Evolutionary conservation across 257 asterid species (phyloP), one percentile per base, ranked within the genome.

Genomic region (Striga asiatica): DNA sequence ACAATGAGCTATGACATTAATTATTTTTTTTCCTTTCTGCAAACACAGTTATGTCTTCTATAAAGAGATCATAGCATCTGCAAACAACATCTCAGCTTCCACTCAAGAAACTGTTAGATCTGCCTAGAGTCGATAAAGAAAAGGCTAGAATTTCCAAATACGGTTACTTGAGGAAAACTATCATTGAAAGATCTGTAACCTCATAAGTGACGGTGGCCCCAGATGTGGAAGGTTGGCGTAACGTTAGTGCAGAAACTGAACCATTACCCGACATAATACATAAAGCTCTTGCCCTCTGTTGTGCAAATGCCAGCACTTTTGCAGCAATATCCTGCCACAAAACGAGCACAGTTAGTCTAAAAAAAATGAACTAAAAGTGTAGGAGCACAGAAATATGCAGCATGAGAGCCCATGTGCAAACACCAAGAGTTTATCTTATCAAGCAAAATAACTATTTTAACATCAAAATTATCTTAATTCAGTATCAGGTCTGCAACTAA

Each of bases 261-360:
- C 96, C 98, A 58, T 62, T 83, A 39, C 86, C 98, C 25, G 99
- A 84, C 72, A 92, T 66, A 50, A 92, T 64, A 74, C 99, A 92
- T 62, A 92, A 69, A 56, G 97, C 99, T 72, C 99, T 82, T 5
- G 85, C 84, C 75, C 93, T 84, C 74, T 82, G 95, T 61, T 92
- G 93, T 1, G 99, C 95, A 73, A 92, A 92, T 52, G 94, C 76
- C 71, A 88, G 66, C 72, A 92, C 67, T 71, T 82, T 92, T 31
- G 77, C 88, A 2, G 99, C 97, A 64, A 88, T 66, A 50, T 92
- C 99, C 99, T 91, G 84, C 60, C 46, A 57, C 25, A 16, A 41
- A n/a, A n/a, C n/a, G n/a, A n/a, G n/a, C n/a, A n/a, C n/a, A n/a
- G n/a, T n/a, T n/a, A n/a, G n/a, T n/a, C n/a, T n/a, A n/a, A n/a